Evolutionary conservation across 148 eudicot genomes (phyloP).

Genomic region (Vaccinium corymbosum): DNA sequence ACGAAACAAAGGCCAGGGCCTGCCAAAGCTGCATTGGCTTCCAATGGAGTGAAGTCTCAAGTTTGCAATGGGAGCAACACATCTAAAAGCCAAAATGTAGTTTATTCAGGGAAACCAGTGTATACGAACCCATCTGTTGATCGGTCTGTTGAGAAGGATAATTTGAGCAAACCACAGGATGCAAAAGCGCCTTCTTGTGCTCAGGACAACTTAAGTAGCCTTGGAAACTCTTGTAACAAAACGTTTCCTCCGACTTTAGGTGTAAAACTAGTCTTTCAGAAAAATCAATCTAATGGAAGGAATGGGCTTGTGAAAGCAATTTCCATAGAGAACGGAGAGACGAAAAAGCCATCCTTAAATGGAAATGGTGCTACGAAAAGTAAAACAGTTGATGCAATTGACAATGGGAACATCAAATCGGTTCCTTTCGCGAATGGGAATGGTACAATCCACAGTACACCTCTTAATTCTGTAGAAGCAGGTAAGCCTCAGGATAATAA

Average conservation of each 20-base stretch:
- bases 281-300: conserved; percentile 35
- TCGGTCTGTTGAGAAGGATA: conserved; percentile 29
- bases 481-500: conserved; percentile 27
- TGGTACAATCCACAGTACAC: conserved; percentile 33
- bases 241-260: conserved; percentile 31
- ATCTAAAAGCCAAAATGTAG: conserved; percentile 25
- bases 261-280: conserved; percentile 33
- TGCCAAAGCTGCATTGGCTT: conserved; percentile 30
- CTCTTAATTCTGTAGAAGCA: conserved; percentile 24
- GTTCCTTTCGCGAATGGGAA: conserved; percentile 42
- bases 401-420: conserved; percentile 20
- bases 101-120: conserved; percentile 25
- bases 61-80: conserved; percentile 41
- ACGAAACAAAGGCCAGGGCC: conserved; percentile 56
- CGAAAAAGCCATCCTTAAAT: conserved; percentile 20
- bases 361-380: conserved; percentile 30
- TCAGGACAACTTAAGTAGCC: conserved; percentile 37
- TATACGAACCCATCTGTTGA: conserved; percentile 25
- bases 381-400: conserved; percentile 24
- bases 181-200: conserved; percentile 37
- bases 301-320: conserved; percentile 34
- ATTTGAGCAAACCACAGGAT: conserved; percentile 31
- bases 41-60: conserved; percentile 54
- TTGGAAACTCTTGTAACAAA: conserved; percentile 33
- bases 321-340: conserved; percentile 36